These are phyloP conservation scores for Trichocomaceae sp. DNA, from an alignment of 2,329 filamentous ascomycete species.

Conservation along the genomic window DNA sequence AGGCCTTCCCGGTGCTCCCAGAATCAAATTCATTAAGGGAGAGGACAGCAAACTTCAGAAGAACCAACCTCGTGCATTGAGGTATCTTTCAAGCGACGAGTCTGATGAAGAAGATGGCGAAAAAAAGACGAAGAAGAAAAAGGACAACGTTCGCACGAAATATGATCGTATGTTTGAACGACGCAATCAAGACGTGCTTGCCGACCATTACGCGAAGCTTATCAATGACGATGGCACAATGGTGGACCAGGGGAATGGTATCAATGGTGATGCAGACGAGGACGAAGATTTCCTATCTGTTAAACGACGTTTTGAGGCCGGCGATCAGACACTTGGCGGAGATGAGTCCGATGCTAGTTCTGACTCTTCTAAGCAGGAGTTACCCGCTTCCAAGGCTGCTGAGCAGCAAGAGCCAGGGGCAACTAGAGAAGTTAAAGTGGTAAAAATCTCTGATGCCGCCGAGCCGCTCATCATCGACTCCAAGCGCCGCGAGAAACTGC, in stretches of 20 bases:
- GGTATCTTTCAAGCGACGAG: conserved; percentile 56
- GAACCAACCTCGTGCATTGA: conserved; percentile 66
- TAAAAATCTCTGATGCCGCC: conserved; percentile 50
- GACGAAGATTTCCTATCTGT: conserved; percentile 80
- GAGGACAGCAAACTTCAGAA: conserved; percentile 81
- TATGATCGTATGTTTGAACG: conserved; percentile 98
- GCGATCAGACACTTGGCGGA: conserved; percentile 52
- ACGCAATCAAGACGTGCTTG: conserved; percentile 89
- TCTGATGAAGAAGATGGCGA: conserved; percentile 38
- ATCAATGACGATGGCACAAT: conserved; percentile 55
- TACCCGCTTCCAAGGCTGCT: conserved; percentile 27
- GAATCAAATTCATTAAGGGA: conserved; percentile 88
- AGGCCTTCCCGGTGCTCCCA: conserved; percentile 82
- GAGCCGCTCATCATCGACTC: conserved; percentile 81
- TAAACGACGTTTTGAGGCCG: conserved; percentile 75
- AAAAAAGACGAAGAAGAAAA: conserved; percentile 55
- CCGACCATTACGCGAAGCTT: conserved; percentile 87
- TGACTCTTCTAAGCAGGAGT: conserved; percentile 26
- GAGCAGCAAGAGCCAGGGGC: neutral
- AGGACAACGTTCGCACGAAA: conserved; percentile 72
- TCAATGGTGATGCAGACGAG: conserved; percentile 51
- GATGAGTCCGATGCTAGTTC: conserved; percentile 2
- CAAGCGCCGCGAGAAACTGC: conserved; percentile 89
- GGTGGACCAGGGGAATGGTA: conserved; percentile 32
- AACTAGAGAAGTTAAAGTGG: conserved; percentile 25